Evolutionary conservation across 345 rosid genomes (phyloP), one percentile per base, ranked within the genome.

Genomic region (Lumnitzera littorea): DNA sequence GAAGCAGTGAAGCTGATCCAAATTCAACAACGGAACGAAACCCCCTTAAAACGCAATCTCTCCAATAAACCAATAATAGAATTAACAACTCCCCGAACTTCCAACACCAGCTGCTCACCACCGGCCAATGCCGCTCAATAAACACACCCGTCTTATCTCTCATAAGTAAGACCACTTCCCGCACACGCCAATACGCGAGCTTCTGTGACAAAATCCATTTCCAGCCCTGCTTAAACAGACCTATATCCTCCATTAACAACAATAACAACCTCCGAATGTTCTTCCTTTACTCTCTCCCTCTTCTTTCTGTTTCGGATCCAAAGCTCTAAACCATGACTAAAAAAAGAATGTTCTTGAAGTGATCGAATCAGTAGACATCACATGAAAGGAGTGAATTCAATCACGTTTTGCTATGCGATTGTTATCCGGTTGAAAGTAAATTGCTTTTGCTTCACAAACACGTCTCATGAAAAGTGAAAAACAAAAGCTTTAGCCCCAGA

Each of bases 81-180:
- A 64, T 63, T 65, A 82, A 41, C 54, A 78, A 60, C 11, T 61
- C 60, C 57, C 83, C 66, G 23, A 83, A 60, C 75, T 78, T 79
- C 51, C 72, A 77, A 57, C 78, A 94, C 27, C 89, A 88, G 58
- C 67, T 58, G 70, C 96, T 86, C 65, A 94, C 76, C 76, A 77
- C 68, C 15, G 99, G 99, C 99, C 99, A 88, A 61, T 90, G 92
- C 62, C 83, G 82, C 74, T 88, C 97, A 66, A 84, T 63, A 12
- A 86, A 60, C 62, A 65, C 69, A 15, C 83, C 87, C 50, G 73
- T 69, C 77, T 73, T 78, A 61, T 86, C 97, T 58, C 74, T 70
- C 62, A 67, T 76, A 59, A 75, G 69, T 10, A 67, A 68, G 24
- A 72, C 63, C 3, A 70, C 77, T n/a, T 70, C 80, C 56, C 70